Evolutionary conservation across 2,329 filamentous ascomycete genomes (phyloP).

Genomic region (Endocalyx cinctus): DNA sequence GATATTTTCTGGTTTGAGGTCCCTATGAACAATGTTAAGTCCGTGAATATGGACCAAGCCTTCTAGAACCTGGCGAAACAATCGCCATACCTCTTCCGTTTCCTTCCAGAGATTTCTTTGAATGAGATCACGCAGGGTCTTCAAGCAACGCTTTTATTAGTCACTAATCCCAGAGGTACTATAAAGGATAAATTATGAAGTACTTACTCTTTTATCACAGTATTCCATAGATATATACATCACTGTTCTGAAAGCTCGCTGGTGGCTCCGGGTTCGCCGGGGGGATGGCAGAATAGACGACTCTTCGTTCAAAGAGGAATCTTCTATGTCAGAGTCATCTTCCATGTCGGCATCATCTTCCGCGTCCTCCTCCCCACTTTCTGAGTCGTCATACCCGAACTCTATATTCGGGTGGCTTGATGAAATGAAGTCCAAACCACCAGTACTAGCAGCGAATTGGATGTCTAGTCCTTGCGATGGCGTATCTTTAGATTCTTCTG

Average conservation of each 20-base stretch:
- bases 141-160: constrained; percentile 9
- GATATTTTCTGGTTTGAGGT: constrained; percentile 95
- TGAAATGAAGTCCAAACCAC: constrained; percentile 89
- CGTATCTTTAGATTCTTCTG: constrained; percentile 35
- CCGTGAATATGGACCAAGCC: constrained; percentile 86
- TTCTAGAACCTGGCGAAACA: constrained; percentile 88
- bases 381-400: constrained; percentile 62
- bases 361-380: constrained; percentile 33
- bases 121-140: constrained; percentile 86
- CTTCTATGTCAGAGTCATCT: constrained; percentile 34
- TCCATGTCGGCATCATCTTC: constrained; percentile 36
- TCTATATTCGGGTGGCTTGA: constrained; percentile 74
- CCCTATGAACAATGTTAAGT: constrained; percentile 88
- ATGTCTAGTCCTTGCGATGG: constrained; percentile 40
- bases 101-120: constrained; percentile 69
- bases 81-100: constrained; percentile 75
- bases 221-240: constrained; percentile 99
- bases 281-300: constrained; percentile 16
- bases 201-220: constrained; percentile 76
- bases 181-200: background rate
- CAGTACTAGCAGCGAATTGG: constrained; percentile 66
- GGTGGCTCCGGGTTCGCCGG: constrained; percentile 28
- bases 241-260: constrained; percentile 61
- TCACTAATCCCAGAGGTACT: constrained; percentile 1
- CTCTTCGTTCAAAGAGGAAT: constrained; percentile 24